A percentile compares a stretch with the other conserved stretches of the same genome.
phyloP scores from a whole-genome alignment of 169 alveolate species.

The Eimeria necatrix region DNA sequence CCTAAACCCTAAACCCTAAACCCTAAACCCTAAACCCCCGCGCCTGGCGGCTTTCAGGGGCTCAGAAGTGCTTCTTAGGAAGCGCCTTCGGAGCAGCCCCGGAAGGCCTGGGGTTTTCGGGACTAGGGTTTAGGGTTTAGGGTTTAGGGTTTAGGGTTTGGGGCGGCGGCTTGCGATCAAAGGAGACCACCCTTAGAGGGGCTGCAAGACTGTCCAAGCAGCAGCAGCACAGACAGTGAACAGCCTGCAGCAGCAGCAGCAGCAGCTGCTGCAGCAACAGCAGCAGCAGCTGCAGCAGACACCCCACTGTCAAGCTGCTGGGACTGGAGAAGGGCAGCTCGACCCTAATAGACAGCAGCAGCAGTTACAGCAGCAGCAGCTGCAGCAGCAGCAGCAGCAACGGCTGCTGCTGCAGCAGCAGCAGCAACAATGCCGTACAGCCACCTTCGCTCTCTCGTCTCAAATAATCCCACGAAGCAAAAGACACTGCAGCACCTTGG shows the following conservation, averaged over 20 bases:
- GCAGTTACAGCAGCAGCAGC: not conserved
- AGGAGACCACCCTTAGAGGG: too few relatives aligned
- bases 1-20: not conserved
- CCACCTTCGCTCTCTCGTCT: too few relatives aligned
- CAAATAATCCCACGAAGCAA: too few relatives aligned
- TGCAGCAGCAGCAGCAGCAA: not conserved
- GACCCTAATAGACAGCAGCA: not conserved
- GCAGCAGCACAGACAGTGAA: too few relatives aligned
- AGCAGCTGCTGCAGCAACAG: not conserved
- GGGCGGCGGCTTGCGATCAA: too few relatives aligned
- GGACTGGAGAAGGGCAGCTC: not conserved
- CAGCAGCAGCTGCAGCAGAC: slow-evolving; percentile 2
- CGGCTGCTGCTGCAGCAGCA: not conserved
- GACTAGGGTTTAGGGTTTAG: too few relatives aligned
- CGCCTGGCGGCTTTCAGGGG: not conserved
- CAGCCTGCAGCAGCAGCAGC: not conserved
- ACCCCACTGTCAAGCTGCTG: not conserved
- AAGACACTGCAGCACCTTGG: too few relatives aligned
- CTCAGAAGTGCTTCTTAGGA: too few relatives aligned
- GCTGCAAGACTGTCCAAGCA: too few relatives aligned
- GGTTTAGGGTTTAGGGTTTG: too few relatives aligned
- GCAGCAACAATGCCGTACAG: not conserved
- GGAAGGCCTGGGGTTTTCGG: too few relatives aligned
- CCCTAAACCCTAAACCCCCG: not conserved
- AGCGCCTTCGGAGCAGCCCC: too few relatives aligned